Evolutionary conservation across 805 yeast species (phyloP).

Genomic region (Teunomyces cretensis): DNA sequence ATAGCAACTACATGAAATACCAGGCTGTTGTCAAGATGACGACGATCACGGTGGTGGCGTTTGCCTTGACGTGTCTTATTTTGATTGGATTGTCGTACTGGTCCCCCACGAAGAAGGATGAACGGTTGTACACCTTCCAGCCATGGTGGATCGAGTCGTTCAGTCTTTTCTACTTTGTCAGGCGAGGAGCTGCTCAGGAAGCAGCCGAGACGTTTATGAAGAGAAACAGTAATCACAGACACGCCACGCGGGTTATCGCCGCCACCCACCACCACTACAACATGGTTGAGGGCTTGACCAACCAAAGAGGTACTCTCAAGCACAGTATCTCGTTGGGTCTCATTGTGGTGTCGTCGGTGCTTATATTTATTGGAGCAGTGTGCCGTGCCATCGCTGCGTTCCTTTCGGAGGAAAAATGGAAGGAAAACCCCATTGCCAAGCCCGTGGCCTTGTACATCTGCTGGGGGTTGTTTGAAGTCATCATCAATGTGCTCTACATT

Average conservation of each 20-base stretch:
- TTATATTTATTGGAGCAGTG: constrained; percentile 14
- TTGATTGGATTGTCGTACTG: constrained; percentile 20
- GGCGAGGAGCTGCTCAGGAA: constrained; percentile 17
- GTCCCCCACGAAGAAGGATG: constrained; percentile 21
- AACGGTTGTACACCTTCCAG: constrained; percentile 20
- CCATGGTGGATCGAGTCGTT: constrained; percentile 25
- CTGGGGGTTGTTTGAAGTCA: constrained; percentile 20
- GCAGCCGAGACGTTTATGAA: constrained; percentile 21
- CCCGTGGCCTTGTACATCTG: constrained; percentile 16
- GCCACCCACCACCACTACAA: constrained; percentile 21
- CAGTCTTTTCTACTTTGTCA: constrained; percentile 19
- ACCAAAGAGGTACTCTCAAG: constrained; percentile 16
- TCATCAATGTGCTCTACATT: constrained; percentile 15
- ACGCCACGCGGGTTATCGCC: constrained; percentile 22
- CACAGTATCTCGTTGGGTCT: constrained; percentile 14
- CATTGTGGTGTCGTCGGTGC: constrained; percentile 10
- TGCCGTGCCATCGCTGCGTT: constrained; percentile 10
- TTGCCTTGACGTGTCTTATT: constrained; percentile 13
- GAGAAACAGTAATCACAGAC: constrained; percentile 19
- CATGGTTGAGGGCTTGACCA: constrained; percentile 15
- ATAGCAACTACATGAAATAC: constrained; percentile 5
- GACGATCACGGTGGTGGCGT: constrained; percentile 13
- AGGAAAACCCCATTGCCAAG: constrained; percentile 4
- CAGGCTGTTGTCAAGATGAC: constrained; percentile 12
- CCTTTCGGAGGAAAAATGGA: constrained; percentile 5